These are phyloP conservation scores for Athelia sp. DNA, from an alignment of 1,284 basidiomycete species.

Conservation along the genomic window DNA sequence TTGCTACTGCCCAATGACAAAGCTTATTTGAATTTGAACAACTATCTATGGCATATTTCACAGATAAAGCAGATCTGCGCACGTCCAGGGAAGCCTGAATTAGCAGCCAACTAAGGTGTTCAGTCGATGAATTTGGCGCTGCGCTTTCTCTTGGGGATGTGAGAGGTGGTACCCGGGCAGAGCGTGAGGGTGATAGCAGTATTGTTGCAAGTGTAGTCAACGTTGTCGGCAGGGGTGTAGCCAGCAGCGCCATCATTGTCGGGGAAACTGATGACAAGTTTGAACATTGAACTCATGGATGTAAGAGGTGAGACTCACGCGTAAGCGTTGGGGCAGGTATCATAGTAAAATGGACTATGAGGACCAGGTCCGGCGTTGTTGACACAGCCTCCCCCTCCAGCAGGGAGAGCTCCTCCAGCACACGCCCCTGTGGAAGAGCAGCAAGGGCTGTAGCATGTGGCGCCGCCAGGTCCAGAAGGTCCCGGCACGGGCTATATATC, in stretches of 20 bases:
- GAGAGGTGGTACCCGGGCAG: slow-evolving; percentile 22
- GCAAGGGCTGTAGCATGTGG: slow-evolving; percentile 23
- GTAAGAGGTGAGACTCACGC: slow-evolving; percentile 2
- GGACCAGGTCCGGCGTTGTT: slow-evolving; percentile 23
- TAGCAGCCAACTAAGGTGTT: no score
- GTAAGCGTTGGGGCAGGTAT: slow-evolving; percentile 23
- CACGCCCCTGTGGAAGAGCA: slow-evolving; percentile 20
- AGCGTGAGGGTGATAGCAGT: slow-evolving; percentile 25
- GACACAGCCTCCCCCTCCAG: slow-evolving; percentile 22
- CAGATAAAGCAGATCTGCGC: no score
- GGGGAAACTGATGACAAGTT: slow-evolving; percentile 14
- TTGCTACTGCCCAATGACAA: no score
- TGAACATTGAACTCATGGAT: no score
- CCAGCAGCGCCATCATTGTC: slow-evolving; percentile 22
- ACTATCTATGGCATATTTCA: no score
- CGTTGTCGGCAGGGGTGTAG: slow-evolving; percentile 19
- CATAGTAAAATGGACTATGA: slow-evolving; percentile 22
- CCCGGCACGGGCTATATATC: no score
- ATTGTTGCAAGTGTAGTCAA: slow-evolving; percentile 25
- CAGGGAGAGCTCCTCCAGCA: slow-evolving; percentile 20
- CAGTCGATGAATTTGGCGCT: not conserved
- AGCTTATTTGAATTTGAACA: no score
- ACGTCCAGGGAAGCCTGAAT: no score
- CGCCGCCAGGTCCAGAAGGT: slow-evolving; percentile 14
- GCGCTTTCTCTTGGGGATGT: slow-evolving; percentile 3